These are phyloP conservation scores for Capronia americana DNA, from an alignment of 2,329 filamentous ascomycete genomes.

Conservation along the genomic window DNA sequence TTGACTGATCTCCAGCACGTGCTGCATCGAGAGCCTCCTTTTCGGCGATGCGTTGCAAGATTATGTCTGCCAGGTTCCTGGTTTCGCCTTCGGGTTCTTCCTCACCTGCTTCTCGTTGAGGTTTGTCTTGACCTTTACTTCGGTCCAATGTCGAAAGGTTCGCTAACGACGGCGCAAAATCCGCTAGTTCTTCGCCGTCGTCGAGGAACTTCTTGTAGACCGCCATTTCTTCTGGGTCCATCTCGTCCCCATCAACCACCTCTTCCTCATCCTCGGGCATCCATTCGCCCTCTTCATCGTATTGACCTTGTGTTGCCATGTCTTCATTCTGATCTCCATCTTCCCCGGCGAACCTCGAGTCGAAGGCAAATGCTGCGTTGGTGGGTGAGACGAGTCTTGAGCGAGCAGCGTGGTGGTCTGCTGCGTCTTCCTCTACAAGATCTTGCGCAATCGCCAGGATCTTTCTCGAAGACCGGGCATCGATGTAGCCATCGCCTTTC, in stretches of 20 bases:
- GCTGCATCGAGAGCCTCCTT: conserved; percentile 72
- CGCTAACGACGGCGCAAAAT: conserved; percentile 38
- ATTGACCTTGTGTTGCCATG: conserved; percentile 55
- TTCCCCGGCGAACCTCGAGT: conserved; percentile 71
- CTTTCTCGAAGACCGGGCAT: conserved; percentile 84
- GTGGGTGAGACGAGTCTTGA: conserved; percentile 47
- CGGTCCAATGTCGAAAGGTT: conserved; percentile 44
- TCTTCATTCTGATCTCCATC: conserved; percentile 51
- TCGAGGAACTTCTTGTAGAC: conserved; percentile 91
- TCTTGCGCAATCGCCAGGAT: conserved; percentile 91
- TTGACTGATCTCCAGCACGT: conserved; percentile 41
- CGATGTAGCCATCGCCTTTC: conserved; percentile 73
- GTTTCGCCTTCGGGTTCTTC: conserved; percentile 49
- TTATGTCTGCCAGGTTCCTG: conserved; percentile 89
- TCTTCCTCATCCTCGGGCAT: conserved; percentile 62
- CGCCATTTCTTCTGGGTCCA: conserved; percentile 87
- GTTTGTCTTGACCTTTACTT: not conserved
- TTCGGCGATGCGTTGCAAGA: conserved; percentile 90
- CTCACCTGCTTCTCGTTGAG: conserved; percentile 32
- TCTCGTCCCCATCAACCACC: conserved; percentile 68
- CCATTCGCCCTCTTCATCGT: conserved; percentile 79
- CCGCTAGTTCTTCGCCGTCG: conserved; percentile 58
- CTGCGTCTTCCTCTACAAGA: conserved; percentile 79
- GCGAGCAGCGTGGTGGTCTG: conserved; percentile 49
- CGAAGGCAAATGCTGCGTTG: conserved; percentile 78